Evolutionary conservation across 768 basidiomycete genomes (phyloP), one percentile per base, ranked within the genome.

Genomic region (Rhizopogon vesiculosus): DNA sequence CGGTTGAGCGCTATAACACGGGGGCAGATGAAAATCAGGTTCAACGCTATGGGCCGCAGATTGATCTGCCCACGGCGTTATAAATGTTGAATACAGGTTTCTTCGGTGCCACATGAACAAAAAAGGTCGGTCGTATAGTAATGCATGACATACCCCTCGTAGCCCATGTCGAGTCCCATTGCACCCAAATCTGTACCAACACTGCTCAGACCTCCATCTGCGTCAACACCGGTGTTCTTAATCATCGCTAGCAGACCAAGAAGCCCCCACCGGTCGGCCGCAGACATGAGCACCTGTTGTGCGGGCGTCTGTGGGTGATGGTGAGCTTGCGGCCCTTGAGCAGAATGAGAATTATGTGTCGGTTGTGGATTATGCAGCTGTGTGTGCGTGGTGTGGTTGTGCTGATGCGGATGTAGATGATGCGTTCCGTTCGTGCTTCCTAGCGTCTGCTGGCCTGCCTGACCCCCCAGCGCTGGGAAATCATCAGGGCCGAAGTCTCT

Each of bases 41-140:
- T 98, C 94, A 57, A 96, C 86, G 55, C 83, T 81, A 65, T 85
- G 86, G 61, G 88, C 87, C 43, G 87, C 86, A 60, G 88, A 87
- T 60, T 93, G 86, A 70, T 96, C 94, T 59, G 91, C 85, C 94
- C 94, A 98, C 28, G 95, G 95, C 55, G 96, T 95, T 65, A 96
- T 91, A 75, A 98, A 95, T 28, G 89, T 89, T 57, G 92, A 86
- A 74, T 92, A 94, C 57, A 95, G 76, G 65, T 89, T 89, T 68
- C 91, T 90, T 70, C 61, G 63, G 50, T 59, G 60, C 54, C 46
- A 59, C 49, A 65, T 41, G 60, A 57, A 66, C 56, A 61, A 66
- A 59, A 57, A 54, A 35, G 1, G 60, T 61, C 58, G 42, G 15
- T 18, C 51, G 51, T 56, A 61, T 60, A 58, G 57, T 5, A 63